Evolutionary conservation across 495 filamentous ascomycete species (phyloP).

Genomic region (Aspergillus diversus): DNA sequence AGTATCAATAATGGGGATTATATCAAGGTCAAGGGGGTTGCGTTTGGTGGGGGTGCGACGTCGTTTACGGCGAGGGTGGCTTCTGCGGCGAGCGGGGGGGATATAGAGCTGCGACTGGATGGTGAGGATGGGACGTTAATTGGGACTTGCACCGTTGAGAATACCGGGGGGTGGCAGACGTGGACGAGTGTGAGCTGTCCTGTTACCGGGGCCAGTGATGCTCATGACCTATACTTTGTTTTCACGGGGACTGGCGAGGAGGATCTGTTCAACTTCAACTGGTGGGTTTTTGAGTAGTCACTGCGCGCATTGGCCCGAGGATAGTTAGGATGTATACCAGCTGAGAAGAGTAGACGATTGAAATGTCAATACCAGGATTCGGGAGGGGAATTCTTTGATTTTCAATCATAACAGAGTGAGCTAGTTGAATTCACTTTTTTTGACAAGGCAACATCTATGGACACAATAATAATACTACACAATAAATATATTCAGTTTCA

Average conservation of each 20-base stretch:
- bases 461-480: background rate
- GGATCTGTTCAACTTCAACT: background rate
- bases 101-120: constrained; percentile 21
- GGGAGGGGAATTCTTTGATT: too few relatives aligned
- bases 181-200: constrained; percentile 22
- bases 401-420: too few relatives aligned
- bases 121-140: constrained; percentile 16
- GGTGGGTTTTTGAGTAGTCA: background rate
- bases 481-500: background rate
- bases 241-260: background rate
- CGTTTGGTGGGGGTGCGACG: constrained; percentile 19
- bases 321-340: too few relatives aligned
- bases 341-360: too few relatives aligned
- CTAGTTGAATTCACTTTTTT: too few relatives aligned
- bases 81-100: constrained; percentile 17
- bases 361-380: too few relatives aligned
- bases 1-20: constrained; percentile 26
- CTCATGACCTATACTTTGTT: background rate
- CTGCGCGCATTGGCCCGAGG: too few relatives aligned
- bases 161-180: constrained; percentile 26
- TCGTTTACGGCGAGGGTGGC: constrained; percentile 19
- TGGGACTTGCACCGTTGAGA: constrained; percentile 16
- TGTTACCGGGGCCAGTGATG: background rate
- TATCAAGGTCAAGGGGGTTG: constrained; percentile 28
- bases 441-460: background rate